These are phyloP conservation scores for Hysterangium stoloniferum DNA, from an alignment of 768 basidiomycete genomes.

Conservation along the genomic window DNA sequence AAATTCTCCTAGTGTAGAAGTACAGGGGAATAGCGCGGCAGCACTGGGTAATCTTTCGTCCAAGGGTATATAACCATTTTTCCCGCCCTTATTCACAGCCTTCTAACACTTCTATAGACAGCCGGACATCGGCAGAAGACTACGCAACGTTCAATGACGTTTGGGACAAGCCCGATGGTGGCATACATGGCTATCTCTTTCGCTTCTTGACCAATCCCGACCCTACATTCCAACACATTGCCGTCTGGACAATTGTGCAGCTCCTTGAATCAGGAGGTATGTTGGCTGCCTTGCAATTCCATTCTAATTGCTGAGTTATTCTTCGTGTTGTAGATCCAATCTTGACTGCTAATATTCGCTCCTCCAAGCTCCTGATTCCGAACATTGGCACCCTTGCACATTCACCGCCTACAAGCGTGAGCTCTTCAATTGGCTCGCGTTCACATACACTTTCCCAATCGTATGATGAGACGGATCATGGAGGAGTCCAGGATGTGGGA, in stretches of 20 bases:
- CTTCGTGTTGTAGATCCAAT: slow-evolving; percentile 56
- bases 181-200: slow-evolving; percentile 91
- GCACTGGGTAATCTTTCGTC: slow-evolving; percentile 97
- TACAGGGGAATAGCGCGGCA: slow-evolving; percentile 97
- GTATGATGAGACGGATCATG: slow-evolving; percentile 75
- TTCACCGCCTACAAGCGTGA: slow-evolving; percentile 60
- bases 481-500: slow-evolving; percentile 81
- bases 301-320: slow-evolving; percentile 2
- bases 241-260: slow-evolving; percentile 99
- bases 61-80: slow-evolving; percentile 56
- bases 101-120: slow-evolving; percentile 41
- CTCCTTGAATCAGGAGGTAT: slow-evolving; percentile 90
- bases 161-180: slow-evolving; percentile 97
- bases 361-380: slow-evolving; percentile 70
- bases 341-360: slow-evolving; percentile 84
- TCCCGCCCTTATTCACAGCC: neutral
- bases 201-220: slow-evolving; percentile 90
- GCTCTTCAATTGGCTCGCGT: slow-evolving; percentile 59
- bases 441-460: slow-evolving; percentile 65
- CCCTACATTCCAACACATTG: slow-evolving; percentile 98
- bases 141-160: slow-evolving; percentile 97
- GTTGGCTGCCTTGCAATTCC: neutral
- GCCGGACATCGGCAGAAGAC: slow-evolving; percentile 70
- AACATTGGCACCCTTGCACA: slow-evolving; percentile 79
- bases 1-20: slow-evolving; percentile 92